phyloP scores from a whole-genome alignment of 345 rosid species.

The Streptanthus diversifolius region DNA sequence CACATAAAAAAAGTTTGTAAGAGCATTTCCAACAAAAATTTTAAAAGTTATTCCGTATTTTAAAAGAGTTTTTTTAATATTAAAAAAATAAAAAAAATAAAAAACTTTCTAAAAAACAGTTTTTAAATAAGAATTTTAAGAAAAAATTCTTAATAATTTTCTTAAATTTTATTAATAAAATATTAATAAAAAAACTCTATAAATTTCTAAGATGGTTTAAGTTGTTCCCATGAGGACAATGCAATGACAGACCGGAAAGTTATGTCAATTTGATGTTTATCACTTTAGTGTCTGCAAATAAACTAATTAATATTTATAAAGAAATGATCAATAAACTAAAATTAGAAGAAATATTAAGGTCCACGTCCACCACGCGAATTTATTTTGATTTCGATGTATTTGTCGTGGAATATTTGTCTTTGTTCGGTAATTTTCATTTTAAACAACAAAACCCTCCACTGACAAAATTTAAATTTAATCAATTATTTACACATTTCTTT shows the following conservation, averaged over 20 bases:
- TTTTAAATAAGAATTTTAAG: too few species aligned
- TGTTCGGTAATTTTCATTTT: neutral
- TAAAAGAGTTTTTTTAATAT: too few species aligned
- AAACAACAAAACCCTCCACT: neutral
- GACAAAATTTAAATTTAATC: neutral
- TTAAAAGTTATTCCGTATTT: too few species aligned
- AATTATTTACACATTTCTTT: neutral
- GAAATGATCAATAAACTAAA: neutral
- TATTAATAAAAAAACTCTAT: too few species aligned
- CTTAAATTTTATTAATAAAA: too few species aligned
- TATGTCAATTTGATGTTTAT: slow-evolving; percentile 14
- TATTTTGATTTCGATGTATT: slow-evolving; percentile 26
- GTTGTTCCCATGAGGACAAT: slow-evolving; percentile 25
- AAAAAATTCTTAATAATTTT: too few species aligned
- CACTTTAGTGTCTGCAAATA: neutral
- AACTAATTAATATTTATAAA: neutral
- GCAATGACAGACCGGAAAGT: slow-evolving; percentile 21
- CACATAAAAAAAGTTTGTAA: slow-evolving; percentile 1
- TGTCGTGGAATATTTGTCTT: slow-evolving; percentile 28
- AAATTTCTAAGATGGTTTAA: too few species aligned
- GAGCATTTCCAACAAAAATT: too few species aligned
- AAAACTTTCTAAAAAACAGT: too few species aligned
- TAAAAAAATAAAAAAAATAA: too few species aligned
- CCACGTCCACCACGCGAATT: slow-evolving; percentile 14
- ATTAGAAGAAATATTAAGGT: slow-evolving; percentile 7